Conservation (phyloP, 768 basidiomycete genomes). For the Psilocybe cubensis region DNA sequence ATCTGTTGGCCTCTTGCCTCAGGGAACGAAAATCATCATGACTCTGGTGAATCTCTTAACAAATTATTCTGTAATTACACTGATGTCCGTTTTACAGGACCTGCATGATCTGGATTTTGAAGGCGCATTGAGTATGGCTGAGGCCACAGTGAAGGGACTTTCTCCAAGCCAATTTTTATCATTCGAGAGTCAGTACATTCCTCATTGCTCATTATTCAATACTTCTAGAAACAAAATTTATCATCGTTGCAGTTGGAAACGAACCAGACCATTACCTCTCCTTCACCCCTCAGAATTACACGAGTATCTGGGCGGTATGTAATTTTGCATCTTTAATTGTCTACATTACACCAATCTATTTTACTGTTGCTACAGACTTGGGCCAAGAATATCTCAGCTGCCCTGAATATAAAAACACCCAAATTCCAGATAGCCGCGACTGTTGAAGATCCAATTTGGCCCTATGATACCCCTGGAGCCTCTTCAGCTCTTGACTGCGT, state of each 20-base stretch:
- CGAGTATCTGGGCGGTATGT: slow-evolving; percentile 46
- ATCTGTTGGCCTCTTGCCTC: slow-evolving; percentile 45
- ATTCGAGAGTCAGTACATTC: slow-evolving; percentile 47
- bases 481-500: slow-evolving; percentile 50
- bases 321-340: neutral
- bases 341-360: neutral
- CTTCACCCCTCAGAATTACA: slow-evolving; percentile 48
- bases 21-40: slow-evolving; percentile 50
- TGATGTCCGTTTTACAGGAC: slow-evolving; percentile 34
- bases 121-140: slow-evolving; percentile 46
- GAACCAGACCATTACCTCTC: slow-evolving; percentile 55
- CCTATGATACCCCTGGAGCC: slow-evolving; percentile 46
- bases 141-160: slow-evolving; percentile 43
- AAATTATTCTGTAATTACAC: neutral
- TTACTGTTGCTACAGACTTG: slow-evolving; percentile 39
- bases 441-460: slow-evolving; percentile 55
- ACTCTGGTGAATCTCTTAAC: slow-evolving; percentile 37
- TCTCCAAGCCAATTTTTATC: slow-evolving; percentile 38
- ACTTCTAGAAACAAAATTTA: neutral
- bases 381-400: slow-evolving; percentile 50
- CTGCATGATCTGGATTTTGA: slow-evolving; percentile 45
- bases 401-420: slow-evolving; percentile 39
- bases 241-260: slow-evolving; percentile 46
- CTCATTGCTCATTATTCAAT: neutral
- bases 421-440: slow-evolving; percentile 54